phyloP scores from a whole-genome alignment of 2,329 filamentous ascomycete genomes.

The Sporothrix brasiliensis region DNA sequence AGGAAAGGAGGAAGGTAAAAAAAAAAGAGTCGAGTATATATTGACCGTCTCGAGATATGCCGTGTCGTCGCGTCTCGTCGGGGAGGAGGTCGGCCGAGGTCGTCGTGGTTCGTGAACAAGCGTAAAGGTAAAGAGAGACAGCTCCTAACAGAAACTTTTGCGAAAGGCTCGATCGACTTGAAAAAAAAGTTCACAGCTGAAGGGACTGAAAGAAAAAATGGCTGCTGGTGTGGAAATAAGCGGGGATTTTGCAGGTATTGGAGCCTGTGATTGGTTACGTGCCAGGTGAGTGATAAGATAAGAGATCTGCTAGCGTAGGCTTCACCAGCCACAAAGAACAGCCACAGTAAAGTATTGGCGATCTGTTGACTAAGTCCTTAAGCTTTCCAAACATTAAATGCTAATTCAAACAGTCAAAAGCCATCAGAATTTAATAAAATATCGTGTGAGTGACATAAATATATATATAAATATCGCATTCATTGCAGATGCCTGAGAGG shows the following conservation, averaged over 20 bases:
- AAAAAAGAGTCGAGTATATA: not conserved
- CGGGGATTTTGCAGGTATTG: conserved; percentile 2
- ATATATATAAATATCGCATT: not conserved
- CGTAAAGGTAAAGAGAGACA: not conserved
- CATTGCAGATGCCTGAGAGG: not conserved
- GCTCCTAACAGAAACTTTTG: conserved; percentile 30
- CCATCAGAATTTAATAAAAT: not conserved
- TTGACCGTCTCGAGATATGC: conserved; percentile 2
- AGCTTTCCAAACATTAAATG: not conserved
- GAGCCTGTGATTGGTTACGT: not conserved
- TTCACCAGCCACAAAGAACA: conserved; percentile 24
- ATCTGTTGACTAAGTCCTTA: not conserved
- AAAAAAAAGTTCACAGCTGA: conserved; percentile 33
- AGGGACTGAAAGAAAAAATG: conserved; percentile 31
- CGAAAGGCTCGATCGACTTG: conserved; percentile 21
- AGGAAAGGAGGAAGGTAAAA: not conserved
- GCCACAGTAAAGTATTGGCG: not conserved
- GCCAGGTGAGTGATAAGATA: conserved; percentile 29
- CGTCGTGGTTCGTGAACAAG: not conserved
- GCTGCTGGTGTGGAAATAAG: conserved; percentile 32
- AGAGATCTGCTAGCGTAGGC: not conserved
- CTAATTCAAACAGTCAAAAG: not conserved
- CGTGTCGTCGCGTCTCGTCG: not conserved
- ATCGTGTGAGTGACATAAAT: not conserved
- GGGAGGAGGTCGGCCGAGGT: not conserved